Conservation (phyloP, 495 filamentous ascomycete species). For the Penicillium lividum region DNA sequence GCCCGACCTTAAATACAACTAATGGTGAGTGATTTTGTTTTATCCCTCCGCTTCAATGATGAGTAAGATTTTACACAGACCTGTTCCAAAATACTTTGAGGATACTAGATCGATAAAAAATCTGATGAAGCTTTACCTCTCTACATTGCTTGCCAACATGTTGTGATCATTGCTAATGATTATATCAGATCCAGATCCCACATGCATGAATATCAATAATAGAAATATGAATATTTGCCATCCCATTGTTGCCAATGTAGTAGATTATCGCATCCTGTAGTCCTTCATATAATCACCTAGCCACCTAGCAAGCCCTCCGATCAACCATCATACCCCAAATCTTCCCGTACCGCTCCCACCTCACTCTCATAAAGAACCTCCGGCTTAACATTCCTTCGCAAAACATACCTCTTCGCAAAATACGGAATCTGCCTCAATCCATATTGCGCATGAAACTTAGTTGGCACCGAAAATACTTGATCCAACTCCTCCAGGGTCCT, state of each 20-base stretch:
- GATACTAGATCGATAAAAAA: constrained; percentile 46
- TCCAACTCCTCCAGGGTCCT: constrained; percentile 50
- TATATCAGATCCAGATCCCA: neutral
- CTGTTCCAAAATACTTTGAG: constrained; percentile 55
- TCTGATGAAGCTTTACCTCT: constrained; percentile 36
- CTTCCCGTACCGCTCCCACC: constrained; percentile 16
- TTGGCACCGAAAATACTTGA: constrained; percentile 55
- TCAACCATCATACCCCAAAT: constrained; percentile 33
- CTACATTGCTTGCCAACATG: constrained; percentile 1
- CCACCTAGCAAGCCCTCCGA: neutral
- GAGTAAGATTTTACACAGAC: constrained; percentile 58
- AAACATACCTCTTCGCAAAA: constrained; percentile 49
- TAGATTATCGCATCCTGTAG: neutral
- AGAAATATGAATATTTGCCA: neutral
- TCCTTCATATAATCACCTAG: neutral
- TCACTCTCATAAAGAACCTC: constrained; percentile 45
- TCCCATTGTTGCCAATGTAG: neutral
- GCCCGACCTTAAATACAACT: neutral
- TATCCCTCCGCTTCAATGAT: constrained; percentile 40
- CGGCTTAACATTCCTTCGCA: constrained; percentile 33
- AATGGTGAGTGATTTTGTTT: neutral
- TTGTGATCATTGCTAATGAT: constrained; percentile 12
- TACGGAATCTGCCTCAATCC: constrained; percentile 49
- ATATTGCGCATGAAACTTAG: constrained; percentile 46
- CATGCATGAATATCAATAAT: neutral